These are phyloP conservation scores for Musa balbisiana DNA, from an alignment of 202 grass and related monocot genomes.

Conservation along the genomic window DNA sequence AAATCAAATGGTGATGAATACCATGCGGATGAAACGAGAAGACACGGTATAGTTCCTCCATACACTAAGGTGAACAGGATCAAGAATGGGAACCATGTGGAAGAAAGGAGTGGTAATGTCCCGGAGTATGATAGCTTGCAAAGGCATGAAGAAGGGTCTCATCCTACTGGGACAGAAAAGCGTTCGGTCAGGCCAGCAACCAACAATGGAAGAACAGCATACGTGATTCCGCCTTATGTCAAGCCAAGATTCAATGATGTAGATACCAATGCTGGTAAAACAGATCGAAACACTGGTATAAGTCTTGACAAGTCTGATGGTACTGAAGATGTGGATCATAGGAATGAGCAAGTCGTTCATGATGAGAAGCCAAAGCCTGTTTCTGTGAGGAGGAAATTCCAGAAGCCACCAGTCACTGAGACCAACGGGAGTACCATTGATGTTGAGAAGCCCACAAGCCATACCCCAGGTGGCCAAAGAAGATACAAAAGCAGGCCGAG, in stretches of 20 bases:
- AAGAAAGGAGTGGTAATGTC: constrained; percentile 2
- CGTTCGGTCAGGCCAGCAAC: not conserved
- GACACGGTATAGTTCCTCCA: not conserved
- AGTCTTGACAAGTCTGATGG: constrained; percentile 21
- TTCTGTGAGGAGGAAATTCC: constrained; percentile 57
- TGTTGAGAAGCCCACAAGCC: constrained; percentile 27
- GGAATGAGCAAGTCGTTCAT: not conserved
- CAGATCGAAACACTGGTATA: constrained; percentile 7
- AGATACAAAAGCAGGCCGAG: constrained; percentile 39
- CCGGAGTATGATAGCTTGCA: not conserved
- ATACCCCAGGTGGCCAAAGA: constrained; percentile 27
- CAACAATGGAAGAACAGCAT: not conserved
- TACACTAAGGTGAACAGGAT: constrained; percentile 2
- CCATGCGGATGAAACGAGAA: not conserved
- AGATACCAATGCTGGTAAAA: constrained; percentile 14
- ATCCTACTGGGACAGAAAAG: not conserved
- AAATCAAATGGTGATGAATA: not conserved
- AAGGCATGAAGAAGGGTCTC: not conserved
- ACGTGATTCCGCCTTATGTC: constrained; percentile 60
- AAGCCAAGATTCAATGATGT: constrained; percentile 29
- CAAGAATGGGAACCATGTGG: not conserved
- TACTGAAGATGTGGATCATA: not conserved
- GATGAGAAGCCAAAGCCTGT: constrained; percentile 32
- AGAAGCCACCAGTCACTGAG: constrained; percentile 32
- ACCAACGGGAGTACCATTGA: constrained; percentile 6